A percentile compares a stretch with the other conserved stretches of the same genome.
Conservation (phyloP, 768 basidiomycete species). For the Amanita thiersii region DNA sequence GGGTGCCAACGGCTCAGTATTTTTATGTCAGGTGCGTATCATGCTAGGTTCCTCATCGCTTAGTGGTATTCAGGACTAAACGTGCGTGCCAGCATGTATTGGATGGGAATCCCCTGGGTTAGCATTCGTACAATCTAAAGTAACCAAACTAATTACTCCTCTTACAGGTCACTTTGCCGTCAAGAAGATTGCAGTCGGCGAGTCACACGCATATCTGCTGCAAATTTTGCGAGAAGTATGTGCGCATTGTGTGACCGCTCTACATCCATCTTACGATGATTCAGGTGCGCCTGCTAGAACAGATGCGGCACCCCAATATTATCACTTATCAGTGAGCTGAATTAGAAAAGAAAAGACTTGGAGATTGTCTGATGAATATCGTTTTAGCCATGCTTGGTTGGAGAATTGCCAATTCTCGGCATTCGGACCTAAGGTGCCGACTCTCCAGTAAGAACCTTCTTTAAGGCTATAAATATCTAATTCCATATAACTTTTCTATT, state of each 20-base stretch:
- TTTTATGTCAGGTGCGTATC: constrained; percentile 65
- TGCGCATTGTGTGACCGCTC: constrained; percentile 2
- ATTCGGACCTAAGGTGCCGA: constrained; percentile 83
- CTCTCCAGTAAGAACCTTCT: constrained; percentile 59
- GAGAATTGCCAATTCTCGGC: constrained; percentile 80
- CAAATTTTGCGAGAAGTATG: constrained; percentile 71
- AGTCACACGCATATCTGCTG: constrained; percentile 79
- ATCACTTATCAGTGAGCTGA: constrained; percentile 73
- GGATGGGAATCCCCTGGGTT: constrained; percentile 80
- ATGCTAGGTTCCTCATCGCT: constrained; percentile 9
- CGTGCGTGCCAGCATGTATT: constrained; percentile 56
- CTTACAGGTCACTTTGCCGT: constrained; percentile 76
- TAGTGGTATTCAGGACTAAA: constrained; percentile 7
- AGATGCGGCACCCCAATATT: constrained; percentile 86
- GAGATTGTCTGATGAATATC: constrained; percentile 2
- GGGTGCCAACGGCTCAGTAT: constrained; percentile 93
- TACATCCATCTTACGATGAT: neutral
- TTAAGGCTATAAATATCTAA: neutral
- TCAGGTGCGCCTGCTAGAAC: constrained; percentile 78
- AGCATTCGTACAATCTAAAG: constrained; percentile 11
- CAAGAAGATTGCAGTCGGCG: constrained; percentile 94
- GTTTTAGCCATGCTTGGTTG: constrained; percentile 74
- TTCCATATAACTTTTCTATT: neutral
- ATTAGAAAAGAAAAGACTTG: neutral
- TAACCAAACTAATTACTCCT: constrained; percentile 5